Evolutionary conservation across 768 basidiomycete species (phyloP).

Genomic region (Clavulina sp.): DNA sequence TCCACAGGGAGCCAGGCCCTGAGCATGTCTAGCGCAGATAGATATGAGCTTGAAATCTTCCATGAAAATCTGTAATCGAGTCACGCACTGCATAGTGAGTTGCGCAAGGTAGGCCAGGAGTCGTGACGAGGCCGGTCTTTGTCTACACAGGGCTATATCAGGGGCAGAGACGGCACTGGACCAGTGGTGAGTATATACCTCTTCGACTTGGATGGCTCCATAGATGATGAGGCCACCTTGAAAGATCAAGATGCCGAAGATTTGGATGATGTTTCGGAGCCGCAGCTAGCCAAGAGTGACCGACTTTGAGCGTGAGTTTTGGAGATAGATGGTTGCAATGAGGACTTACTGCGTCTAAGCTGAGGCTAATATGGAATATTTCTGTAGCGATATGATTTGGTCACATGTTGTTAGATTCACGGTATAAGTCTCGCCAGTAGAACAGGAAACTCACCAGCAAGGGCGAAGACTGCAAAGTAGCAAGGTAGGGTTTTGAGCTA

Average conservation of each 20-base stretch:
- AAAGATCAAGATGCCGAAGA: conserved; percentile 34
- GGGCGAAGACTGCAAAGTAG: conserved; percentile 66
- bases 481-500: conserved; percentile 54
- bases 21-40: conserved; percentile 25
- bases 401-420: not conserved
- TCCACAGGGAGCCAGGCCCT: conserved; percentile 40
- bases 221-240: conserved; percentile 58
- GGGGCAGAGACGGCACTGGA: not conserved
- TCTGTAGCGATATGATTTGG: conserved; percentile 22
- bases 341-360: conserved; percentile 42
- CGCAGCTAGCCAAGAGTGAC: conserved; percentile 23
- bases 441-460: conserved; percentile 45
- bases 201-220: conserved; percentile 53
- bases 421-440: not conserved
- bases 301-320: not conserved
- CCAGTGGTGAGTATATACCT: not conserved
- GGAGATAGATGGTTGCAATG: not conserved
- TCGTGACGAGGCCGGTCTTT: conserved; percentile 34
- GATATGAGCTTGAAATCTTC: not conserved
- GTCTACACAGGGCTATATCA: conserved; percentile 28
- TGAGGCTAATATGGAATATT: conserved; percentile 62
- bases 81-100: conserved; percentile 20
- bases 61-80: not conserved
- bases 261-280: conserved; percentile 59
- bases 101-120: conserved; percentile 6